A percentile compares a stretch with the other conserved stretches of the same genome.
These are phyloP conservation scores for Candida gigantensis DNA, from an alignment of 1,139 yeast genomes.

Conservation along the genomic window DNA sequence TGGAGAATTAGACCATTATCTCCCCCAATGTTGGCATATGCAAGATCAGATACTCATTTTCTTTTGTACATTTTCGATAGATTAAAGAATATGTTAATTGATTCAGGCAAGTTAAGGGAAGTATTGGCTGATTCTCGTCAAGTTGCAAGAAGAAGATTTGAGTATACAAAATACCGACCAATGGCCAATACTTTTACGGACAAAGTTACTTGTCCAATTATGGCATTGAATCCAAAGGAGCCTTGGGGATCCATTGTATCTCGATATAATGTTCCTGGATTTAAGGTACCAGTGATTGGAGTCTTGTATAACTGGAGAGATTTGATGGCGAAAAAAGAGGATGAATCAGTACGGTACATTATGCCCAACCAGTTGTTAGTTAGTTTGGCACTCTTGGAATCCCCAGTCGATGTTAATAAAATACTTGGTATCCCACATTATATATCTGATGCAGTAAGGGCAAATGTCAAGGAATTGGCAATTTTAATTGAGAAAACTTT, in stretches of 20 bases:
- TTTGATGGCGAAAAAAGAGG: slow-evolving; percentile 64
- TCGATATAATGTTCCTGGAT: slow-evolving; percentile 65
- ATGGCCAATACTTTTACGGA: slow-evolving; percentile 21
- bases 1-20: slow-evolving; percentile 93
- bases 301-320: slow-evolving; percentile 85
- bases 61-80: slow-evolving; percentile 77
- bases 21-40: slow-evolving; percentile 77
- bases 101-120: slow-evolving; percentile 30
- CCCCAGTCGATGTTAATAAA: slow-evolving; percentile 61
- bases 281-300: slow-evolving; percentile 58
- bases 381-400: slow-evolving; percentile 52
- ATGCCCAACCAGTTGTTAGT: slow-evolving; percentile 83
- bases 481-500: slow-evolving; percentile 47
- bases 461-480: slow-evolving; percentile 58
- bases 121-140: slow-evolving; percentile 77
- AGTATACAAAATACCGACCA: slow-evolving; percentile 66
- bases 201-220: slow-evolving; percentile 49
- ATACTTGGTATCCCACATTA: slow-evolving; percentile 53
- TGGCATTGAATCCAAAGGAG: slow-evolving; percentile 47
- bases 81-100: slow-evolving; percentile 64
- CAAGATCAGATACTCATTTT: slow-evolving; percentile 95
- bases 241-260: slow-evolving; percentile 62
- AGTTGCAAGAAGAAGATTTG: slow-evolving; percentile 82
- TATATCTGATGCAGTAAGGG: slow-evolving; percentile 58
- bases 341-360: slow-evolving; percentile 80